A percentile compares a stretch with the other conserved stretches of the same genome.
These are phyloP conservation scores for Ophiognomonia clavigignenti-juglandacearum DNA, from an alignment of 2,329 filamentous ascomycete genomes.

Conservation along the genomic window DNA sequence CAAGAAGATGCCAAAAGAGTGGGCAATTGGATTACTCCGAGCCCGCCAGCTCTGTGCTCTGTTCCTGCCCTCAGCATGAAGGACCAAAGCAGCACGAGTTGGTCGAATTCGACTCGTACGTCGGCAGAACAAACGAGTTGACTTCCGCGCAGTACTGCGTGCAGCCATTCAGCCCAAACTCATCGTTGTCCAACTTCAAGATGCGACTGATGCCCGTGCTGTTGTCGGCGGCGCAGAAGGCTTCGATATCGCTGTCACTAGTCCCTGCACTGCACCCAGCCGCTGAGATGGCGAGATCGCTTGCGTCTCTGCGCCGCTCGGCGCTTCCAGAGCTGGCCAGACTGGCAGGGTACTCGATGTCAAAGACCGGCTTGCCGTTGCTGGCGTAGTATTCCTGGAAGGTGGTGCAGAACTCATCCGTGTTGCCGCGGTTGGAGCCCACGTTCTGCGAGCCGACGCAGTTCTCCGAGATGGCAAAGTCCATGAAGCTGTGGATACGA, in stretches of 20 bases:
- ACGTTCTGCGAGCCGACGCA: slow-evolving; percentile 1
- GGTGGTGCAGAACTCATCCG: slow-evolving; percentile 7
- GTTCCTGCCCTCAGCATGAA: neutral
- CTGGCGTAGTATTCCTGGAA: slow-evolving; percentile 9
- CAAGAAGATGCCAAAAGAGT: neutral
- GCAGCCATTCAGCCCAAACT: slow-evolving; percentile 12
- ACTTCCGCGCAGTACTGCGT: slow-evolving; percentile 12
- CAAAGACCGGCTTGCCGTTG: slow-evolving; percentile 12
- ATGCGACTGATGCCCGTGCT: slow-evolving; percentile 10
- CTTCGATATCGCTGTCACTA: neutral
- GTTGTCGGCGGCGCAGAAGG: neutral
- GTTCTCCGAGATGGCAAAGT: slow-evolving; percentile 12
- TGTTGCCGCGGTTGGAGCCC: slow-evolving; percentile 4
- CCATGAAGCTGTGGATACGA: slow-evolving; percentile 6
- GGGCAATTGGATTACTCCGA: neutral
- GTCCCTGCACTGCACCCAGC: slow-evolving; percentile 3
- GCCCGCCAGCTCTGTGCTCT: neutral
- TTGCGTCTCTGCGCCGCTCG: neutral
- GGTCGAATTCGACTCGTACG: slow-evolving; percentile 9
- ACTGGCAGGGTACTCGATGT: slow-evolving; percentile 13
- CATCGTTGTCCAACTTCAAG: slow-evolving; percentile 15
- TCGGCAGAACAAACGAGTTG: slow-evolving; percentile 4
- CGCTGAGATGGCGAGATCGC: neutral
- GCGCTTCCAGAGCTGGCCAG: slow-evolving; percentile 3
- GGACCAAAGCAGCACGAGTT: slow-evolving; percentile 11